Conservation (phyloP, 2,329 filamentous ascomycete genomes). For the Venturia pyrina region DNA sequence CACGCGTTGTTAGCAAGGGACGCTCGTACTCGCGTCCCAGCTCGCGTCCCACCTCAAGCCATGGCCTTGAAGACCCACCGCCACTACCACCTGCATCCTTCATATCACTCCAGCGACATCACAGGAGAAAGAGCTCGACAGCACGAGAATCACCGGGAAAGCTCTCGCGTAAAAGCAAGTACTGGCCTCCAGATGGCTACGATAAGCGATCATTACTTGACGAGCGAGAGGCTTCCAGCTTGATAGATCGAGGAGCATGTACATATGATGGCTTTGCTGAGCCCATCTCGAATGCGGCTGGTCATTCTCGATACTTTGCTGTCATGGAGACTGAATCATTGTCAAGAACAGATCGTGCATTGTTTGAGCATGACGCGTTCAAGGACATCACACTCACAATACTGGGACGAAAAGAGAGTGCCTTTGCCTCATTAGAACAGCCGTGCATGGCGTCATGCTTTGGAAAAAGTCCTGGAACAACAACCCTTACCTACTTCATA, state of each 20-base stretch:
- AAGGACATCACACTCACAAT: slow-evolving; percentile 29
- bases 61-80: not conserved
- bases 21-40: slow-evolving; percentile 7
- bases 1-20: slow-evolving; percentile 2
- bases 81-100: slow-evolving; percentile 8
- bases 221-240: slow-evolving; percentile 25
- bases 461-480: slow-evolving; percentile 56
- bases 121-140: slow-evolving; percentile 7
- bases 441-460: slow-evolving; percentile 61
- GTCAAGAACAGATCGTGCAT: slow-evolving; percentile 28
- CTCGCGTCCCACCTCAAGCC: slow-evolving; percentile 4
- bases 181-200: slow-evolving; percentile 32
- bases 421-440: slow-evolving; percentile 56
- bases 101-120: slow-evolving; percentile 6
- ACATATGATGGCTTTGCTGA: slow-evolving; percentile 31
- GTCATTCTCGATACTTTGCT: slow-evolving; percentile 30
- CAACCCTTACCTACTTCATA: slow-evolving; percentile 62
- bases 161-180: not conserved
- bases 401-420: slow-evolving; percentile 23
- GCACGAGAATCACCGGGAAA: not conserved
- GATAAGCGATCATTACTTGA: slow-evolving; percentile 23
- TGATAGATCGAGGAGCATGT: slow-evolving; percentile 28
- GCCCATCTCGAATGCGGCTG: slow-evolving; percentile 25
- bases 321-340: slow-evolving; percentile 29
- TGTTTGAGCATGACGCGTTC: slow-evolving; percentile 26